Conservation (phyloP, 2,329 filamentous ascomycete genomes). For the Colletotrichum scovillei region DNA sequence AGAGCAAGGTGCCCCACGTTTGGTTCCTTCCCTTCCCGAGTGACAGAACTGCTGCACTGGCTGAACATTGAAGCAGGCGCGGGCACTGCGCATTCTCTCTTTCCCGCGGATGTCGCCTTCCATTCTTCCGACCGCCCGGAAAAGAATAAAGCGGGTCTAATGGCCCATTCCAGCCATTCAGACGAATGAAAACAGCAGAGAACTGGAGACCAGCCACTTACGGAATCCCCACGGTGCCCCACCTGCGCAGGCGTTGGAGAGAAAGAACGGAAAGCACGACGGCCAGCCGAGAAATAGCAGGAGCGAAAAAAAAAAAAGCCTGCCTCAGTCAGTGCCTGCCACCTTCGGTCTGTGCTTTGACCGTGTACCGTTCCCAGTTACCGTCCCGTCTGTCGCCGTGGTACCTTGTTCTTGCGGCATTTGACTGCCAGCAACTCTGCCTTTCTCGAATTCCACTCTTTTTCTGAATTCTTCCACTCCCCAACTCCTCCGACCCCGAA, state of each 20-base stretch:
- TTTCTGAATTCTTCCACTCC: constrained; percentile 21
- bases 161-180: constrained; percentile 3
- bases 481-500: constrained; percentile 19
- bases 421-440: constrained; percentile 20
- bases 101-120: constrained; percentile 29
- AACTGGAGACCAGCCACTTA: constrained; percentile 15
- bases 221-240: constrained; percentile 1
- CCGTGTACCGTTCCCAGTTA: constrained; percentile 11
- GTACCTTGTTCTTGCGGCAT: constrained; percentile 30
- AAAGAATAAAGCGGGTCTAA: background rate
- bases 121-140: constrained; percentile 26
- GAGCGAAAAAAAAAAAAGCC: background rate
- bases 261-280: no score
- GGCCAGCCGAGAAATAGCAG: background rate
- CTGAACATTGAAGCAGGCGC: background rate
- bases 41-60: background rate
- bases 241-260: background rate
- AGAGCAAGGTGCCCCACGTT: background rate
- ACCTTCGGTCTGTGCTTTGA: constrained; percentile 3
- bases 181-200: background rate
- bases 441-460: constrained; percentile 28
- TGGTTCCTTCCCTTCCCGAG: constrained; percentile 34
- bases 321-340: background rate
- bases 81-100: constrained; percentile 6
- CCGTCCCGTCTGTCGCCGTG: background rate